A percentile compares a stretch with the other conserved stretches of the same genome.
Conservation (phyloP, 441 rosid genomes). For the Erysimum pusillum region DNA sequence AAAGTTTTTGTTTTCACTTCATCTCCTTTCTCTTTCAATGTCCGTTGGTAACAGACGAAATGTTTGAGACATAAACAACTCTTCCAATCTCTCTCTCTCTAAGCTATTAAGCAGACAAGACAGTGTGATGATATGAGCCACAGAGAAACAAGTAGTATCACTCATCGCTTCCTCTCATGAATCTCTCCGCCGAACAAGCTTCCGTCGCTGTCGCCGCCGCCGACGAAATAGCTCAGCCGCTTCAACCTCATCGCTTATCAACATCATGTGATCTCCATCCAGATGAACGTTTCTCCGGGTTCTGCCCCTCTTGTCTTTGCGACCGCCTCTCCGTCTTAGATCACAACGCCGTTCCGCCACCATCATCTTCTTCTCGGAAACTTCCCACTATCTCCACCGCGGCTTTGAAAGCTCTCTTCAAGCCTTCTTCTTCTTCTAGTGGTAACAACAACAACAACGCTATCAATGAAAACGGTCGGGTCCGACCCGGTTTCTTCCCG, state of each 20-base stretch:
- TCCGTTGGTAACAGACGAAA: constrained; percentile 67
- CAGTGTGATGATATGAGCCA: constrained; percentile 56
- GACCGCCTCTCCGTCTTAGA: constrained; percentile 94
- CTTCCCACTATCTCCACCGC: constrained; percentile 66
- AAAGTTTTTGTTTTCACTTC: constrained; percentile 17
- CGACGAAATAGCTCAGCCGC: constrained; percentile 57
- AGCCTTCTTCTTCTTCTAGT: constrained; percentile 55
- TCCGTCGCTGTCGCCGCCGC: constrained; percentile 50
- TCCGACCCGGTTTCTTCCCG: constrained; percentile 66
- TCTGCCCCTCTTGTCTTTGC: constrained; percentile 97
- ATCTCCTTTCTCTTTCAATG: constrained; percentile 51
- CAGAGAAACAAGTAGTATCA: constrained; percentile 44
- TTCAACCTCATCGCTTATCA: constrained; percentile 79
- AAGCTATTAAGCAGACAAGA: constrained; percentile 18
- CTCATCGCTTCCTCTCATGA: constrained; percentile 70
- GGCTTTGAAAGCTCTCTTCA: constrained; percentile 73
- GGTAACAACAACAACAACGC: constrained; percentile 18
- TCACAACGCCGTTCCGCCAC: constrained; percentile 63
- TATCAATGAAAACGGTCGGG: constrained; percentile 33
- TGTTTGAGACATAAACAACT: constrained; percentile 36
- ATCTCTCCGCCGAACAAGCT: constrained; percentile 73
- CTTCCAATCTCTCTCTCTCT: constrained; percentile 35
- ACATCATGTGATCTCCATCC: constrained; percentile 95
- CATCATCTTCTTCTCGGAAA: constrained; percentile 58
- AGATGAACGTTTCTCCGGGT: constrained; percentile 84